Percentiles rank a stretch among this genome's conserved stretches.
Conservation (phyloP, 2,329 filamentous ascomycete genomes). For the Teratosphaeria zuluensis region DNA sequence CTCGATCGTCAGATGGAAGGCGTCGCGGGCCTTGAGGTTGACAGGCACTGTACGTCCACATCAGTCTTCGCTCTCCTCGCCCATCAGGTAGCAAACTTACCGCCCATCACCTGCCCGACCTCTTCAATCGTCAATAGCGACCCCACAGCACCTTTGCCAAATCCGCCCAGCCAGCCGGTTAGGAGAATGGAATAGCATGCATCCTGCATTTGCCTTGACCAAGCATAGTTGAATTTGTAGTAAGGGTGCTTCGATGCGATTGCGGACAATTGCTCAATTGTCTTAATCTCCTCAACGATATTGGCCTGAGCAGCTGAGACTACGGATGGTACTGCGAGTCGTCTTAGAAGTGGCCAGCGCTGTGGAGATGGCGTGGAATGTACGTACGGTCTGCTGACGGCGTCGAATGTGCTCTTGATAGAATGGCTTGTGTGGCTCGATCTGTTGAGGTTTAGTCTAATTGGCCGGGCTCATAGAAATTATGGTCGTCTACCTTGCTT, state of each 20-base stretch:
- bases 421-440: slow-evolving; percentile 67
- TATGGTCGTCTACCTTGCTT: slow-evolving; percentile 48
- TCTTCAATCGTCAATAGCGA: slow-evolving; percentile 80
- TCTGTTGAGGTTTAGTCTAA: slow-evolving; percentile 34
- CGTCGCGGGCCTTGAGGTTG: slow-evolving; percentile 79
- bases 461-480: slow-evolving; percentile 1
- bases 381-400: slow-evolving; percentile 52
- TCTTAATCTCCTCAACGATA: slow-evolving; percentile 62
- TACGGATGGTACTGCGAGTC: neutral
- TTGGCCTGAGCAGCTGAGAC: slow-evolving; percentile 47
- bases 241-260: slow-evolving; percentile 82
- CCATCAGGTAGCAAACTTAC: slow-evolving; percentile 38
- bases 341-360: slow-evolving; percentile 1
- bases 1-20: slow-evolving; percentile 93
- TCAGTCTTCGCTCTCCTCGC: neutral
- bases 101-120: slow-evolving; percentile 65
- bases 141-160: slow-evolving; percentile 40
- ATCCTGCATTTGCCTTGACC: slow-evolving; percentile 76
- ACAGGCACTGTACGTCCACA: slow-evolving; percentile 56
- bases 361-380: neutral
- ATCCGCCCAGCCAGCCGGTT: slow-evolving; percentile 71
- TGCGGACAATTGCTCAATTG: slow-evolving; percentile 58
- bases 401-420: slow-evolving; percentile 85
- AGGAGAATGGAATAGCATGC: slow-evolving; percentile 52
- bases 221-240: slow-evolving; percentile 93